Conservation (phyloP, 202 grass and related monocot genomes). For the Elaeis oleifera region DNA sequence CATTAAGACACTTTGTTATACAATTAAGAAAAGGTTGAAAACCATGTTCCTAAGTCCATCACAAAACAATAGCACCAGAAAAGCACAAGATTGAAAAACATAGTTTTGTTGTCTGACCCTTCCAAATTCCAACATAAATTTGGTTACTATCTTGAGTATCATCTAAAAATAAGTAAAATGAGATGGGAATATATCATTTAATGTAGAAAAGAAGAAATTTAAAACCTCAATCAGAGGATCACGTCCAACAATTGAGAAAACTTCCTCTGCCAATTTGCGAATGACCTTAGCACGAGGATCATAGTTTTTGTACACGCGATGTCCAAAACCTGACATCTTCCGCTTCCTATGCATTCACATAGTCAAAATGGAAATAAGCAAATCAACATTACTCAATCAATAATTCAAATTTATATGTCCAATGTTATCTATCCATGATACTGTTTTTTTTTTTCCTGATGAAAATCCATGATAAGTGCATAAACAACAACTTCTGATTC, state of each 20-base stretch:
- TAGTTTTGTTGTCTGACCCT: no score
- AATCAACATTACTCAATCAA: background rate
- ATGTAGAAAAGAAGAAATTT: conserved; percentile 9
- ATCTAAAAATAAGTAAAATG: background rate
- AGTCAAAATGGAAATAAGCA: conserved; percentile 1
- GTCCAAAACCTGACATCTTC: conserved; percentile 97
- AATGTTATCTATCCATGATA: no score
- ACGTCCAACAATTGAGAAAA: conserved; percentile 87
- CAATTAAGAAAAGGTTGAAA: no score
- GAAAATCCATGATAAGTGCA: no score
- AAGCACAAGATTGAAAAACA: no score
- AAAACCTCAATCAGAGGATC: conserved; percentile 92
- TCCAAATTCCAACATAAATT: no score
- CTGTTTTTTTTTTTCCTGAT: no score
- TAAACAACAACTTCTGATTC: no score
- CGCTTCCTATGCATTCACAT: conserved; percentile 52
- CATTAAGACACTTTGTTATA: no score
- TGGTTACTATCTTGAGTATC: no score
- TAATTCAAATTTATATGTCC: conserved; percentile 6
- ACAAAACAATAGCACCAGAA: no score
- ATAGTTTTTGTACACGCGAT: conserved; percentile 97
- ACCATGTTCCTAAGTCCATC: no score
- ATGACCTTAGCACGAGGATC: conserved; percentile 97
- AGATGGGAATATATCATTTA: background rate
- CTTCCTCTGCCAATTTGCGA: conserved; percentile 85